Evolutionary conservation across 2,329 filamentous ascomycete genomes (phyloP), one percentile per base, ranked within the genome.

Genomic region (Aureobasidium sp.): DNA sequence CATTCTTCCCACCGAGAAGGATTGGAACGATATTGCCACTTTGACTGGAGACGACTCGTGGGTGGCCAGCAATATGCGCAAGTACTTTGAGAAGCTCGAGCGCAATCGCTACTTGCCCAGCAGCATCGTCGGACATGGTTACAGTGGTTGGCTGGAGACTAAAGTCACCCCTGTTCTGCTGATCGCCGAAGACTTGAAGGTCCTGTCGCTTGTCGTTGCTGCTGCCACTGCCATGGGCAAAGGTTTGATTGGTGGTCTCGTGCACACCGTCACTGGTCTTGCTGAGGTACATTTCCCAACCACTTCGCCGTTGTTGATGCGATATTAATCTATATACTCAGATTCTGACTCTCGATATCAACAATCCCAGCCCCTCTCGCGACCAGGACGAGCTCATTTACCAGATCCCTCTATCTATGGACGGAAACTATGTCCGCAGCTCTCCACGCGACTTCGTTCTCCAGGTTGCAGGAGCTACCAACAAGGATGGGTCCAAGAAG

Each of bases 31-130:
- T 67, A 81, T 88, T 61, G 80, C 79, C 3, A 71, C 73, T 13
- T 68, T 87, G 32, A 88, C 85, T 2, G 84, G 84, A 4, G 85
- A 88, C 67, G 66, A 71, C 1, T 82, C 82, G 0, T 88, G 85
- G 85, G 72, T 75, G 0, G 74, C 84, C 0, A 72, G 73, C 1
- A 84, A 82, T 63, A 87, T 87, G 84, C 76, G 82, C 64, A 72
- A 78, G 62, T 83, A 85, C 72, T 84, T 82, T 59, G 68, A 74
- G 48, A 77, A 76, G 64, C 67, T 86, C 55, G 84, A 87, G 71
- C 63, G 65, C 39, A 75, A 78, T 61, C 81, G 81, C 9, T 84
- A 86, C 70, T 73, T 84, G 1, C 75, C 68, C 61, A 75, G 64
- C 62, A 74, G 62, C 43, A 64, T 69, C 56, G 47, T 44, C 26